Evolutionary conservation across 106 monocot genomes (phyloP).

Genomic region (Dactylorhiza incarnata): DNA sequence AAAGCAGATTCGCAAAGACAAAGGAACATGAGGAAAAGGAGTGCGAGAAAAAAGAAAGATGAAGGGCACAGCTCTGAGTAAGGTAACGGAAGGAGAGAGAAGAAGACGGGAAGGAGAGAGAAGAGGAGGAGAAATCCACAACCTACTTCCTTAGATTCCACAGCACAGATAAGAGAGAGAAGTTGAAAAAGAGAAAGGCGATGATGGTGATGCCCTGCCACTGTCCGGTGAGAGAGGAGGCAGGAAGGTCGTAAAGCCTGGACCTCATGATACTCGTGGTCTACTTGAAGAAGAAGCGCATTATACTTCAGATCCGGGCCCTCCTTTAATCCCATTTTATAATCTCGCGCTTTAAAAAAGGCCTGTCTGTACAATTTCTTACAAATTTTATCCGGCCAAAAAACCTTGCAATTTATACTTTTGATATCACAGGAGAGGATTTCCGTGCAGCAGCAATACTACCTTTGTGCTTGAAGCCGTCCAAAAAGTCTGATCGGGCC

Average conservation of each 20-base stretch:
- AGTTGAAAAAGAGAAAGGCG: not conserved
- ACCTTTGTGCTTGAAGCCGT: too few species aligned
- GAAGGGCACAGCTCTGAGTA: not conserved
- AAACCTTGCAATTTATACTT: too few species aligned
- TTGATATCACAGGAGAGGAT: too few species aligned
- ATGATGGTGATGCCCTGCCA: not conserved
- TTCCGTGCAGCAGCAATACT: too few species aligned
- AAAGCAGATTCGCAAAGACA: not conserved
- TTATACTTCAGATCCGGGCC: not conserved
- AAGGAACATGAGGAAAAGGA: not conserved
- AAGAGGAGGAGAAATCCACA: not conserved
- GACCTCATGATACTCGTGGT: not conserved
- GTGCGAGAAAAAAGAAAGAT: not conserved
- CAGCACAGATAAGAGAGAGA: not conserved
- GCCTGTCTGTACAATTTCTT: too few species aligned
- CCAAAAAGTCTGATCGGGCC: too few species aligned
- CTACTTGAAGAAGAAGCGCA: not conserved
- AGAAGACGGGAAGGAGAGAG: not conserved
- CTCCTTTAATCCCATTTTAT: not conserved
- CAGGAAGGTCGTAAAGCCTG: conserved; percentile 3
- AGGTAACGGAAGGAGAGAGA: too few species aligned
- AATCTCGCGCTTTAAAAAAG: too few species aligned
- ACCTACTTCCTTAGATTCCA: not conserved
- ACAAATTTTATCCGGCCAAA: too few species aligned
- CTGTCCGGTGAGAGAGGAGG: not conserved